Evolutionary conservation across 371 early-diverging fungal species (phyloP).

Genomic region (Mucor plumbeus): DNA sequence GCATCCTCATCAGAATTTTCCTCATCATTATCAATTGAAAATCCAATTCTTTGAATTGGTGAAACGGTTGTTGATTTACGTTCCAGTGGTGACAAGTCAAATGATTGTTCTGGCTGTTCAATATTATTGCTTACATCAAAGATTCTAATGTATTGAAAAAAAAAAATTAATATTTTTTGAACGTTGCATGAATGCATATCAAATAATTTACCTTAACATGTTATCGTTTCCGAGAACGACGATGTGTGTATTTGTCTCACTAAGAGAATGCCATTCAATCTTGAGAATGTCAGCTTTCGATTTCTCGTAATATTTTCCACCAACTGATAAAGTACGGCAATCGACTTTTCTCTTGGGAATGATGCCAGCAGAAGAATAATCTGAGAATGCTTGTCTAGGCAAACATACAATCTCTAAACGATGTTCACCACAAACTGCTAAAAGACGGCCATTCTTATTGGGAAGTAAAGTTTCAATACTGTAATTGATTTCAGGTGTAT

Average conservation of each 20-base stretch:
- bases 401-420: conserved; percentile 38
- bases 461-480: conserved; percentile 32
- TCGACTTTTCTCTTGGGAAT: conserved; percentile 23
- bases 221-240: conserved; percentile 42
- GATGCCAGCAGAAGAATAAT: not conserved
- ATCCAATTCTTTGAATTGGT: conserved; percentile 15
- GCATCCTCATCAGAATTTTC: conserved; percentile 47
- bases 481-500: conserved; percentile 47
- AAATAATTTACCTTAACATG: conserved; percentile 34
- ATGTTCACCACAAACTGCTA: conserved; percentile 39
- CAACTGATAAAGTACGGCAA: conserved; percentile 40
- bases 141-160: conserved; percentile 31
- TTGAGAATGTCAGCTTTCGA: conserved; percentile 32
- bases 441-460: conserved; percentile 39
- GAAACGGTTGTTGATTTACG: conserved; percentile 1
- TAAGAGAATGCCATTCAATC: conserved; percentile 51
- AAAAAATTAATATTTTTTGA: not conserved
- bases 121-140: conserved; percentile 47
- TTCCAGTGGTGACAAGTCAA: conserved; percentile 45
- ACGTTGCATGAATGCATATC: not conserved
- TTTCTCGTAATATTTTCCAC: conserved; percentile 20
- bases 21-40: conserved; percentile 37
- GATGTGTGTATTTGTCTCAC: conserved; percentile 48
- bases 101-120: conserved; percentile 47
- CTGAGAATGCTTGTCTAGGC: conserved; percentile 28